Conservation (phyloP, 2,329 filamentous ascomycete genomes). For the Thielaviopsis populi region DNA sequence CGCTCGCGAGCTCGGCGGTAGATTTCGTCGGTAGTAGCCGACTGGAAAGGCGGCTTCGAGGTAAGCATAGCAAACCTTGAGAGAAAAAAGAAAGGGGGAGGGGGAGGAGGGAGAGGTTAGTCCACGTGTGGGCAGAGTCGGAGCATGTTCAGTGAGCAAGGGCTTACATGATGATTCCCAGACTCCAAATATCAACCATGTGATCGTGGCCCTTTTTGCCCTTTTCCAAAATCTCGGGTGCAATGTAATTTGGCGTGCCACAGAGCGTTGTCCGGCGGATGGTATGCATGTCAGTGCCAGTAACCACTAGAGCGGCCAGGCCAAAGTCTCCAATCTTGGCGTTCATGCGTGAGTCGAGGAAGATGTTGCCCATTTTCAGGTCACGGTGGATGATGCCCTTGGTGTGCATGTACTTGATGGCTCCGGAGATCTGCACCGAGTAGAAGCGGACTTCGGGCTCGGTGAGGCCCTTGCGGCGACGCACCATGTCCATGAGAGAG, state of each 20-base stretch:
- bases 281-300: constrained; percentile 75
- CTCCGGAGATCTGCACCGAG: constrained; percentile 85
- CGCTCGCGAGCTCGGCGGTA: constrained; percentile 55
- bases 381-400: constrained; percentile 94
- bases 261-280: constrained; percentile 83
- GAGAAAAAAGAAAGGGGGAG: no score
- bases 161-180: constrained; percentile 88
- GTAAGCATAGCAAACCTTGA: constrained; percentile 84
- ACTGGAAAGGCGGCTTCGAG: constrained; percentile 92
- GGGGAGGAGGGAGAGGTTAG: constrained; percentile 14
- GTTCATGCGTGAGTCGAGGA: constrained; percentile 88
- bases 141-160: not conserved
- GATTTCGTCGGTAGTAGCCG: constrained; percentile 73
- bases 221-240: constrained; percentile 89
- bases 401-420: constrained; percentile 94
- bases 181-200: constrained; percentile 95
- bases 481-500: constrained; percentile 95
- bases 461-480: constrained; percentile 75
- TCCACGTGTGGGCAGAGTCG: not conserved
- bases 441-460: constrained; percentile 91
- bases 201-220: constrained; percentile 90
- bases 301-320: constrained; percentile 77
- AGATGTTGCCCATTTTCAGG: constrained; percentile 95
- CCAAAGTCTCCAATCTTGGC: constrained; percentile 97
- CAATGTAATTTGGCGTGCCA: constrained; percentile 96